Evolutionary conservation across 2,329 filamentous ascomycete species (phyloP).

Genomic region (Aspergillus sp.): DNA sequence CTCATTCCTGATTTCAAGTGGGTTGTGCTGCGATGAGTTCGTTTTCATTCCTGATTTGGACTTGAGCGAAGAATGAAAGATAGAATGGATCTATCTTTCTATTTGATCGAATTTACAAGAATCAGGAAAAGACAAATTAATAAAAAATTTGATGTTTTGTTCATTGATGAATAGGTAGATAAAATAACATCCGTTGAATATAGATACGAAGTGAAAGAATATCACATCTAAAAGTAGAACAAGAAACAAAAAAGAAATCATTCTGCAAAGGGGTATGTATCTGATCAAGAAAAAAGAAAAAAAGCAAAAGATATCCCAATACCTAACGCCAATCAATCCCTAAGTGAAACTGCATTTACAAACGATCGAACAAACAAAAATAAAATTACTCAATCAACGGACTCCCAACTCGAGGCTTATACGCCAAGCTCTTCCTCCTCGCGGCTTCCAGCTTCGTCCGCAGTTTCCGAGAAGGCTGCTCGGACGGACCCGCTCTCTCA

Average conservation of each 20-base stretch:
- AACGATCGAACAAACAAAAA: conserved; percentile 5
- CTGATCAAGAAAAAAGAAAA: background rate
- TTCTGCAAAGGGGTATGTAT: background rate
- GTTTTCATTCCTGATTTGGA: too few relatives aligned
- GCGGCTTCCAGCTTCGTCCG: conserved; percentile 67
- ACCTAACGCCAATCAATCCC: conserved; percentile 2
- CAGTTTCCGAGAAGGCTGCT: conserved; percentile 43
- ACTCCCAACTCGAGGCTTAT: conserved; percentile 72
- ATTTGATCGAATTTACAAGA: too few relatives aligned
- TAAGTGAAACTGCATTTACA: background rate
- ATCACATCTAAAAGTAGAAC: background rate
- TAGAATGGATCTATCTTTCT: too few relatives aligned
- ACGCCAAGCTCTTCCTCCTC: conserved; percentile 73
- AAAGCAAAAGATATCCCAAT: conserved; percentile 7
- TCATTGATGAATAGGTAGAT: background rate
- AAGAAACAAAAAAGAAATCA: background rate
- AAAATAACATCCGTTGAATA: background rate
- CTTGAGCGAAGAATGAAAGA: too few relatives aligned
- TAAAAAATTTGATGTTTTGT: background rate
- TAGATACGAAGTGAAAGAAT: background rate
- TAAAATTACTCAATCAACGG: conserved; percentile 57
- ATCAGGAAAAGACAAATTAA: too few relatives aligned
- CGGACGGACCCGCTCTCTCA: conserved; percentile 23
- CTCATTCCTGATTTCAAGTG: too few relatives aligned
- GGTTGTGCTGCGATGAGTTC: too few relatives aligned